phyloP scores from a whole-genome alignment of 805 yeast species.

The Candida ulmi region DNA sequence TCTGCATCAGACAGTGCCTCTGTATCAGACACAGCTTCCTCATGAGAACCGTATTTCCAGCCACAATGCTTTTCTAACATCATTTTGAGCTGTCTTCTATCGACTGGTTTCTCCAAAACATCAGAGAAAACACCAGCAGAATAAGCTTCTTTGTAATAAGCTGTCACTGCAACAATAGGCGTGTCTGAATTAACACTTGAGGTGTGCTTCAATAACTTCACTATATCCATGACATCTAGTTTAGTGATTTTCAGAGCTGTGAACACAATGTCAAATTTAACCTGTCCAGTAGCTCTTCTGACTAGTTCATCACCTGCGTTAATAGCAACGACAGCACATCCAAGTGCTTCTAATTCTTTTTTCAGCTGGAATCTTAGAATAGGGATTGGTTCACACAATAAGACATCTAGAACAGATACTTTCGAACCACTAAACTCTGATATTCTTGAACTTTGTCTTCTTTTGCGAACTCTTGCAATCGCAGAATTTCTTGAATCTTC shows the following conservation, averaged over 20 bases:
- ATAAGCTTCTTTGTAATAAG: constrained; percentile 63
- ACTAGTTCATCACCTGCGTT: constrained; percentile 79
- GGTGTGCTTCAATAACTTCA: constrained; percentile 69
- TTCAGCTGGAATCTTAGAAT: constrained; percentile 66
- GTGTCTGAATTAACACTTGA: constrained; percentile 72
- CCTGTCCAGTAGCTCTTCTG: constrained; percentile 74
- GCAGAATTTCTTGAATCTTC: constrained; percentile 53
- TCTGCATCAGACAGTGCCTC: constrained; percentile 30
- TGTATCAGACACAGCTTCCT: constrained; percentile 25
- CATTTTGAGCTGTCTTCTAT: constrained; percentile 12
- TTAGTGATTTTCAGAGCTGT: constrained; percentile 68
- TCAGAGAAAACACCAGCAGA: constrained; percentile 45
- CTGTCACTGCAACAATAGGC: constrained; percentile 72
- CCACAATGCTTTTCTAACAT: constrained; percentile 21
- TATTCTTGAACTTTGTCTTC: constrained; percentile 45
- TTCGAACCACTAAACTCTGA: constrained; percentile 16
- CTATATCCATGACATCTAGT: constrained; percentile 69
- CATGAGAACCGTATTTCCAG: constrained; percentile 15
- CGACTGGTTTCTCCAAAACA: constrained; percentile 68
- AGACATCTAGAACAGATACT: constrained; percentile 48
- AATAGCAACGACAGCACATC: constrained; percentile 76
- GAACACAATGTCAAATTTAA: constrained; percentile 77
- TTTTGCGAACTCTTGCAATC: constrained; percentile 42
- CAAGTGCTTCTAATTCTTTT: constrained; percentile 57
- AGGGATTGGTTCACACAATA: constrained; percentile 85